Evolutionary conservation across 192 early-diverging fungal genomes (phyloP), one percentile per base, ranked within the genome.

Genomic region (Podila verticillata): DNA sequence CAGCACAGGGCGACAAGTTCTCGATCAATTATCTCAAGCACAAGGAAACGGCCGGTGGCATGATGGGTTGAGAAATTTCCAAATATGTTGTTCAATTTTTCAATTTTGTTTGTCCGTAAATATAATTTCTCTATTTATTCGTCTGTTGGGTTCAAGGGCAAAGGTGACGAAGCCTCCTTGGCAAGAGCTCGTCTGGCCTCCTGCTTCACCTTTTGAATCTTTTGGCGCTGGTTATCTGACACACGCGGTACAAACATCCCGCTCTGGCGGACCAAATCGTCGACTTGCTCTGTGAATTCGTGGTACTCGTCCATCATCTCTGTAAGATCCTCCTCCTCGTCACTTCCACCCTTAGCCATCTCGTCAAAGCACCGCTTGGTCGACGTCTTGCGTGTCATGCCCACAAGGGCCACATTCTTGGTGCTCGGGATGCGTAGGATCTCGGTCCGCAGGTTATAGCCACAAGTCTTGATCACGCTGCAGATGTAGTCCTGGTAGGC

Each of bases 341-440:
- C 17, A 30, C 17, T 22, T 47, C 19, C 17, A 54, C 22, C 22
- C 9, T 26, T 54, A 7, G 8, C 15, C 39, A 44, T 44, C 3
- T 44, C 39, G 3, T 13, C 15, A 44, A 44, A 44, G 39, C 13
- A 15, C 10, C 39, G 39, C 10, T 44, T 44, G 39, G 39, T n/a
- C n/a, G n/a, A 7, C 39, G 39, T 34, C 48, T 36, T 73, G 9
- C 81, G 67, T 19, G 56, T 54, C n/a, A 84, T 84, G 19, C 94
- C 93, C 44, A 95, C 75, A 2, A 95, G 73, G 2, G 91, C 92
- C 56, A 93, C 82, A 57, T 95, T 94, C 57, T 93, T 93, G 20
- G 94, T 93, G n/a, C 92, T 93, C 0, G 94, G 94, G 15, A 95
- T 95, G 35, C 94, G 75, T 56, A 95, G 64, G 56, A 83, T 83